Evolutionary conservation across 2,329 filamentous ascomycete genomes (phyloP).

Genomic region (Trichothecium sympodiale): DNA sequence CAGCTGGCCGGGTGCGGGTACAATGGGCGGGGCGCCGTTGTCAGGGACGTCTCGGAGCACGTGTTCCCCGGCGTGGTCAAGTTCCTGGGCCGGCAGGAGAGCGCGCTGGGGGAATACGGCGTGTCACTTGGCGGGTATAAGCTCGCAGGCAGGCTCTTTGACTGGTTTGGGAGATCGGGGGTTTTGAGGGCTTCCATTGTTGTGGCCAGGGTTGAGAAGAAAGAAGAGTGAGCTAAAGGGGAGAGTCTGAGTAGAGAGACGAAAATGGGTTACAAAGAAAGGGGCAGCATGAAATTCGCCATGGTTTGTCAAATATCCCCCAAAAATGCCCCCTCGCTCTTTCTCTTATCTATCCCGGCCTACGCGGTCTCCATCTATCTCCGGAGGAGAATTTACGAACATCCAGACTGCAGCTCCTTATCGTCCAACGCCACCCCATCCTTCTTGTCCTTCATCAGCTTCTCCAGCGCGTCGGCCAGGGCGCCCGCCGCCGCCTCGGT

Average conservation of each 20-base stretch:
- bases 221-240: no score
- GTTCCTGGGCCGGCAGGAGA: constrained; percentile 27
- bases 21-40: constrained; percentile 22
- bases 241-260: no score
- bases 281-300: no score
- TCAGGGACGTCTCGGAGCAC: constrained; percentile 39
- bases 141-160: constrained; percentile 23
- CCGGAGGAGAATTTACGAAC: constrained; percentile 1
- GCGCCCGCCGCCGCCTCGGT: not conserved
- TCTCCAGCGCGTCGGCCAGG: constrained; percentile 2
- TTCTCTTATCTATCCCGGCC: no score
- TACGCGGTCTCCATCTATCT: no score
- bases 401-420: not conserved
- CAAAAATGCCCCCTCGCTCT: no score
- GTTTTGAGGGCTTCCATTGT: constrained; percentile 24
- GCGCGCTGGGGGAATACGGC: constrained; percentile 20
- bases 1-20: constrained; percentile 39
- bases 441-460: constrained; percentile 6
- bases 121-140: constrained; percentile 24
- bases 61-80: constrained; percentile 38
- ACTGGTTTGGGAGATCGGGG: constrained; percentile 23
- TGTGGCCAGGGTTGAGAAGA: no score
- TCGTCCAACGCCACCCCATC: constrained; percentile 2
- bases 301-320: no score
- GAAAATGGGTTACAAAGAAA: no score